Evolutionary conservation across 208 protist species (phyloP).

Genomic region (Strigomonas culicis): DNA sequence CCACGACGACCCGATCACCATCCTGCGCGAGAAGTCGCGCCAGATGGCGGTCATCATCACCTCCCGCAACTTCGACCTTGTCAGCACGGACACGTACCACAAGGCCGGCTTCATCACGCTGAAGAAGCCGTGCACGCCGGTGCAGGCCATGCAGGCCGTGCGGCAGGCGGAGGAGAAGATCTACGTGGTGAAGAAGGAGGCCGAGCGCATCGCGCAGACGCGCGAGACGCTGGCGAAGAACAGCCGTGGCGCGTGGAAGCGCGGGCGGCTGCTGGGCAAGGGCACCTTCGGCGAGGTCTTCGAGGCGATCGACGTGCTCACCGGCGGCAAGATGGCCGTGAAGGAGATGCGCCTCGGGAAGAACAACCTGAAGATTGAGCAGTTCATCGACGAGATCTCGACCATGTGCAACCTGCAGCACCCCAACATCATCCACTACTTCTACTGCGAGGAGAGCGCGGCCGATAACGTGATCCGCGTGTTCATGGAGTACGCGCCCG

Average conservation of each 20-base stretch:
- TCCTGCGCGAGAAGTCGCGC: constrained; percentile 71
- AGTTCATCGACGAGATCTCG: constrained; percentile 80
- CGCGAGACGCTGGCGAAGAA: constrained; percentile 80
- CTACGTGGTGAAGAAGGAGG: constrained; percentile 61
- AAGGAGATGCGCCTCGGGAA: constrained; percentile 75
- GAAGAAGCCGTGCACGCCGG: constrained; percentile 80
- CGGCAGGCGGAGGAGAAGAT: constrained; percentile 77
- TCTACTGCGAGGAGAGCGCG: constrained; percentile 84
- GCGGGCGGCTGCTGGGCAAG: constrained; percentile 75
- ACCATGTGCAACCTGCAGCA: constrained; percentile 91
- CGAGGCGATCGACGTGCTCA: constrained; percentile 79
- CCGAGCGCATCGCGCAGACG: constrained; percentile 62
- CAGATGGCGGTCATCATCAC: constrained; percentile 85
- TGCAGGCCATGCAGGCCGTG: constrained; percentile 70
- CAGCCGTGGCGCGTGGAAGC: constrained; percentile 76
- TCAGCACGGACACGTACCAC: constrained; percentile 56
- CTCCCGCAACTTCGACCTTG: constrained; percentile 47
- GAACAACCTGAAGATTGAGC: constrained; percentile 65
- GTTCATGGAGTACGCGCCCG: constrained; percentile 91
- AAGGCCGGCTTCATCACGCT: constrained; percentile 81
- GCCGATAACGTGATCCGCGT: constrained; percentile 67
- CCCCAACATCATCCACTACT: constrained; percentile 93
- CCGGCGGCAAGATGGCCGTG: constrained; percentile 87
- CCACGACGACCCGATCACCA: constrained; percentile 55
- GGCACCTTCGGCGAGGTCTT: constrained; percentile 85